phyloP scores from a whole-genome alignment of 768 basidiomycete genomes.

The Podaxis mareebaensis region DNA sequence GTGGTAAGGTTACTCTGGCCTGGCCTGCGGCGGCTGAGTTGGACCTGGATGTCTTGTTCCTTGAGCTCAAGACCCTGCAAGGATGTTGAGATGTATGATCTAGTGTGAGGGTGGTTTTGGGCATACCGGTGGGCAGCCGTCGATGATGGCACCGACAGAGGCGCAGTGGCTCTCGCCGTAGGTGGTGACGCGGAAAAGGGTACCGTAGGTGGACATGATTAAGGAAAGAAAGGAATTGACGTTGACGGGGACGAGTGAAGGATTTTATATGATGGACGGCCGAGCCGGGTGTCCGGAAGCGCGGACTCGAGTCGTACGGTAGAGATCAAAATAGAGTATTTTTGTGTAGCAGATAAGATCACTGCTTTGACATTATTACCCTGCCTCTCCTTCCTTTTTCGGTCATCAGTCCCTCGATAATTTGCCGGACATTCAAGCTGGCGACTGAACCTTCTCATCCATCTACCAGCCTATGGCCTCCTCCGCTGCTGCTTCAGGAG shows the following conservation, averaged over 20 bases:
- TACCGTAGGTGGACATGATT: constrained; percentile 91
- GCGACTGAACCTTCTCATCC: constrained; percentile 16
- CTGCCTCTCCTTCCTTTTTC: constrained; percentile 14
- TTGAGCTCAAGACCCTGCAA: constrained; percentile 78
- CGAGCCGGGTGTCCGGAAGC: background rate
- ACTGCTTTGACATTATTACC: background rate
- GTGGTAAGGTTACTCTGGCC: constrained; percentile 98
- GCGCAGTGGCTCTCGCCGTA: constrained; percentile 98
- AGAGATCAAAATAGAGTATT: background rate
- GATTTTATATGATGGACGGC: constrained; percentile 15
- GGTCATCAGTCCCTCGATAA: constrained; percentile 8
- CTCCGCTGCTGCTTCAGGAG: constrained; percentile 27
- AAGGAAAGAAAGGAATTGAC: constrained; percentile 4
- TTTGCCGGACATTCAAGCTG: background rate
- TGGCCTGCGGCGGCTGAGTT: constrained; percentile 88
- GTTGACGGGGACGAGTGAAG: background rate
- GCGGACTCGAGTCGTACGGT: background rate
- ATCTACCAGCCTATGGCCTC: constrained; percentile 34
- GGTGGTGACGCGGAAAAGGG: constrained; percentile 90
- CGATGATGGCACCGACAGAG: constrained; percentile 96
- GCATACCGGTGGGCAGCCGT: constrained; percentile 92
- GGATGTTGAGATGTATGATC: constrained; percentile 1
- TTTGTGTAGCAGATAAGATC: constrained; percentile 1
- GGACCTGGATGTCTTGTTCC: constrained; percentile 84
- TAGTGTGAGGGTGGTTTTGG: constrained; percentile 5